phyloP scores from a whole-genome alignment of 306 rosid genomes.

The Vicia faba region DNA sequence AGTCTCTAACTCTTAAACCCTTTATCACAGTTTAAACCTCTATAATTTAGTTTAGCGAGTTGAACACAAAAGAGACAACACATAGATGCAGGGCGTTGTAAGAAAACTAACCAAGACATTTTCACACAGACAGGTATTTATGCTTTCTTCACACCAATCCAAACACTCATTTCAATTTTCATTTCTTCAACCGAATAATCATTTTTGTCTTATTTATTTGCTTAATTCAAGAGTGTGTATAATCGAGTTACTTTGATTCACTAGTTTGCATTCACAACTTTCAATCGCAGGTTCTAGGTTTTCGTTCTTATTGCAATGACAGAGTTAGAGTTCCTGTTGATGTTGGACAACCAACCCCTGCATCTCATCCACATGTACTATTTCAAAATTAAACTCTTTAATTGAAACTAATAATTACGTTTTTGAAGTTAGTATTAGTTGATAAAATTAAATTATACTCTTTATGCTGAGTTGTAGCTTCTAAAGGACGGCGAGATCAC shows the following conservation, averaged over 20 bases:
- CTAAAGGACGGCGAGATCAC: constrained; percentile 86
- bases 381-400: neutral
- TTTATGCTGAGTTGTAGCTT: constrained; percentile 52
- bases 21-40: constrained; percentile 20
- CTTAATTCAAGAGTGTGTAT: neutral
- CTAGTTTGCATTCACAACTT: constrained; percentile 32
- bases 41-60: neutral
- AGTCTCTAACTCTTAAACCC: constrained; percentile 38
- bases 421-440: neutral
- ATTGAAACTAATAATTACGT: neutral
- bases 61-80: neutral
- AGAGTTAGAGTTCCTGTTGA: constrained; percentile 50
- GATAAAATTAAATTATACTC: neutral
- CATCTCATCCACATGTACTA: constrained; percentile 80
- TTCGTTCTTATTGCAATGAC: constrained; percentile 53
- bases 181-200: constrained; percentile 16
- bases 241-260: constrained; percentile 29
- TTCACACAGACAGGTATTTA: constrained; percentile 51
- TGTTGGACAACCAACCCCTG: constrained; percentile 85
- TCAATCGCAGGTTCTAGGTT: constrained; percentile 51
- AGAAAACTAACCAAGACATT: constrained; percentile 50
- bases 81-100: constrained; percentile 54
- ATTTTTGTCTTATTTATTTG: constrained; percentile 4
- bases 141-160: neutral
- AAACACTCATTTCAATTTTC: neutral